phyloP scores from a whole-genome alignment of 139 green algal genomes.

The Coelastrella sp. region DNA sequence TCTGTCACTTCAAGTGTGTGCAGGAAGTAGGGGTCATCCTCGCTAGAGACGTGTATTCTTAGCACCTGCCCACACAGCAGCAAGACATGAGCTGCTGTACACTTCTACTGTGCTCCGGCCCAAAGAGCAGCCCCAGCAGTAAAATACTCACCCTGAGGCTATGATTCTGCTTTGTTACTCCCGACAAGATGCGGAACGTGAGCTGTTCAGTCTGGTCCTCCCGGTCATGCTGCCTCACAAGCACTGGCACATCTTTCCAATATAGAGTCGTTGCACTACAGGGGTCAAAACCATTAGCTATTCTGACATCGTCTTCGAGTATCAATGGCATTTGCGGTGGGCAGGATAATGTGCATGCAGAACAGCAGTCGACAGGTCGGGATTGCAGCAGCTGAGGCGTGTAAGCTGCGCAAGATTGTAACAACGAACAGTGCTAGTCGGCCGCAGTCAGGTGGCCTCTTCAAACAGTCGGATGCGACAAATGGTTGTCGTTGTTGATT shows the following conservation, averaged over 20 bases:
- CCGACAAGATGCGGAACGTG: constrained; percentile 80
- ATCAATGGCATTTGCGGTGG: constrained; percentile 57
- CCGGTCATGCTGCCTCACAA: constrained; percentile 67
- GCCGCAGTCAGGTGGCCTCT: too few species aligned
- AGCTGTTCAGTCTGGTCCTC: constrained; percentile 75
- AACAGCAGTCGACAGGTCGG: not conserved
- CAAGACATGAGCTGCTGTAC: not conserved
- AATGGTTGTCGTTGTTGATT: too few species aligned
- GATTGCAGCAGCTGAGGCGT: not conserved
- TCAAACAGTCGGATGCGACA: too few species aligned
- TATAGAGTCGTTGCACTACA: constrained; percentile 76
- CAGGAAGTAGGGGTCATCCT: constrained; percentile 83
- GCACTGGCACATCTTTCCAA: constrained; percentile 78
- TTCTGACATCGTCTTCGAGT: constrained; percentile 49
- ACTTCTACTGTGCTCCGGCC: too few species aligned
- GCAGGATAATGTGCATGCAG: not conserved
- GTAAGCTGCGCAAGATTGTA: not conserved
- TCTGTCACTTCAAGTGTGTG: constrained; percentile 92
- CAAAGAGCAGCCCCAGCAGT: too few species aligned
- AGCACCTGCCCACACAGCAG: constrained; percentile 67
- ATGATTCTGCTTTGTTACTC: constrained; percentile 70
- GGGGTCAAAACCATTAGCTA: constrained; percentile 70
- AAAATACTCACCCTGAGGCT: constrained; percentile 65
- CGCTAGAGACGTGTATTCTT: constrained; percentile 82
- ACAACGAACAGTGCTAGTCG: not conserved